Evolutionary conservation across 2,329 filamentous ascomycete genomes (phyloP).

Genomic region (Bertia moriformis): DNA sequence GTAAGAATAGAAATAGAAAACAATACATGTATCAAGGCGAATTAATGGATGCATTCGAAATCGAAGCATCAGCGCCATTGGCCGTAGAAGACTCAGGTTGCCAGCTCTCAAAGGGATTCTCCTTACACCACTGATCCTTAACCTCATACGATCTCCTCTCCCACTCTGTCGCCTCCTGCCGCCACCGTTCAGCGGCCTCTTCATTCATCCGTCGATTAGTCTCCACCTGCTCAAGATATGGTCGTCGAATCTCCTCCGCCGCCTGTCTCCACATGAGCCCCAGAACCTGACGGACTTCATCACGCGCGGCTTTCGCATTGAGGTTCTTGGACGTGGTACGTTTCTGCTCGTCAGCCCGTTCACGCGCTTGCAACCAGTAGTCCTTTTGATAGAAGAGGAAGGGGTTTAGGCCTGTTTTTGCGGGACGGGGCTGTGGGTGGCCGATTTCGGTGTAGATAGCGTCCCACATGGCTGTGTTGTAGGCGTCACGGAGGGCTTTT

Average conservation of each 20-base stretch:
- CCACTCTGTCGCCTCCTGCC: constrained; percentile 35
- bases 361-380: constrained; percentile 35
- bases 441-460: constrained; percentile 21
- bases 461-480: neutral
- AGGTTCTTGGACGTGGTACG: constrained; percentile 24
- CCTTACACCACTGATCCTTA: constrained; percentile 2
- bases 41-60: no score
- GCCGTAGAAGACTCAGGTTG: no score
- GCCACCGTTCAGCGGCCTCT: constrained; percentile 35
- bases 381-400: constrained; percentile 53
- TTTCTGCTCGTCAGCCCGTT: constrained; percentile 28
- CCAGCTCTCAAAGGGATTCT: neutral
- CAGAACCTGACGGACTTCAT: constrained; percentile 41
- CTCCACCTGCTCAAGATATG: constrained; percentile 41
- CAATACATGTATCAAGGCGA: no score
- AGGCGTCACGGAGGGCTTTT: constrained; percentile 9
- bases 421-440: constrained; percentile 24
- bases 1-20: no score
- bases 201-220: constrained; percentile 11
- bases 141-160: constrained; percentile 31
- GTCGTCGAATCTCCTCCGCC: constrained; percentile 34
- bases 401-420: constrained; percentile 38
- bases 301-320: constrained; percentile 26
- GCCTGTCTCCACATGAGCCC: constrained; percentile 50
- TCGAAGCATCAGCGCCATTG: no score